Base-by-base conservation (phyloP, 163 green algal species). In the Chlorella variabilis region DNA sequence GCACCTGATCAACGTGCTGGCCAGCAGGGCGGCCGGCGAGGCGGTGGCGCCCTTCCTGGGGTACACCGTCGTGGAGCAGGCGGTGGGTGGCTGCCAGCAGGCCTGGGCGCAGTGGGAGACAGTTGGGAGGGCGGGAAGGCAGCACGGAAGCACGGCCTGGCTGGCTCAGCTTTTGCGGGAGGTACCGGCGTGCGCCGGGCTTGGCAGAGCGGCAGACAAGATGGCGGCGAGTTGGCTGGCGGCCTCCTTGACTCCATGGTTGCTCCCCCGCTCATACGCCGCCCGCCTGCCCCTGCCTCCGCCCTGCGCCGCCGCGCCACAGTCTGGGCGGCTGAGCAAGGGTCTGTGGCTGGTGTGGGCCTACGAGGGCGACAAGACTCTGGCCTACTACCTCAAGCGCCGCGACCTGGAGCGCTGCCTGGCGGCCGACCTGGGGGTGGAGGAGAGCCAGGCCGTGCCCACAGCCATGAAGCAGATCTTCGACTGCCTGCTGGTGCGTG, bases 271-370 rank as follows among this genome's bases (percentile, higher is more conserved):
- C n/a, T n/a, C n/a, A n/a, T n/a, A n/a, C n/a, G n/a, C n/a, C 62
- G 9, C 3, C 13, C 33, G 11, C 3, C 49, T 71, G 63, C 45
- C 45, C 45, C 45, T 49, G 18, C 33, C 34, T 71, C 6, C 8
- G n/a, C 20, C 27, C 31, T 54, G 45, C 45, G 11, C 23, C 23
- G 7, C 31, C 4, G 18, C 23, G 27, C 18, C 15, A 20, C 71
- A 79, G 71, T 25, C 27, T 21, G 71, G 71, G 18, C 69, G 75
- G 18, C 84, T 98, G 17, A 96, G 91, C 1, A 74, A 87, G n/a
- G 94, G 94, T 9, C 78, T 95, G 33, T 98, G 93, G 93, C 93
- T 98, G 88, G 93, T 97, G 69, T 98, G 95, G 95, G 84, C 89
- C 71, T 98, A 96, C 68, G 87, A 98, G 84, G 95, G 95, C 25